Conservation (phyloP, 805 yeast genomes). For the Vanderwaltozyma polyspora region DNA sequence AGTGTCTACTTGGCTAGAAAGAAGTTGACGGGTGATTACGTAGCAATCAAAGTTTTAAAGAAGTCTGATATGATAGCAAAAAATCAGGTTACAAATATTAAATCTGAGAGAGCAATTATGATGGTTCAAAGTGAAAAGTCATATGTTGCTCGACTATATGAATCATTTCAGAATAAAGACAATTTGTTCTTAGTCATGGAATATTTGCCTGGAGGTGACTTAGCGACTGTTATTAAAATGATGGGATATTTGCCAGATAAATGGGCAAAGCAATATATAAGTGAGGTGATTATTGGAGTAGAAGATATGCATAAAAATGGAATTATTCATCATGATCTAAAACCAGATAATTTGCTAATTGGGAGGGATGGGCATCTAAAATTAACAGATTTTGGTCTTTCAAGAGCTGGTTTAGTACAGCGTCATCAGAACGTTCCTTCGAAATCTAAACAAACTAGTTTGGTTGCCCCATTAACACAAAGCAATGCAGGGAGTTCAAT, state of each 20-base stretch:
- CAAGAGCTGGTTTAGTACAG: constrained; percentile 77
- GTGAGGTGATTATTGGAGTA: constrained; percentile 85
- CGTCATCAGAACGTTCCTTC: constrained; percentile 42
- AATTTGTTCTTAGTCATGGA: constrained; percentile 92
- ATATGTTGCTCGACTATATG: constrained; percentile 79
- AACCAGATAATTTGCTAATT: constrained; percentile 86
- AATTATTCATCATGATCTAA: constrained; percentile 87
- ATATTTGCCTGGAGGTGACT: constrained; percentile 90
- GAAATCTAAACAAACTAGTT: constrained; percentile 3
- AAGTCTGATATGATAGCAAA: constrained; percentile 95
- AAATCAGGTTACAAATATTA: constrained; percentile 90
- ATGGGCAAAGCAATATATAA: constrained; percentile 78
- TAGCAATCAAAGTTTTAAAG: constrained; percentile 83
- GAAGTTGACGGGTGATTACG: constrained; percentile 82
- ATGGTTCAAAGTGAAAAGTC: constrained; percentile 93
- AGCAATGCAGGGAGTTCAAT: background rate
- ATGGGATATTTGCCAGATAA: constrained; percentile 75
- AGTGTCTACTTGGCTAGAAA: constrained; percentile 81
- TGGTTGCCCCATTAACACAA: background rate
- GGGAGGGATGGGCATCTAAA: constrained; percentile 83
- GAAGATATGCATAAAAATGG: constrained; percentile 81
- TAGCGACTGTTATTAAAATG: constrained; percentile 73
- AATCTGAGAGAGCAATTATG: constrained; percentile 94
- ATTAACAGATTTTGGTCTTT: constrained; percentile 88
- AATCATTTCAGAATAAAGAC: constrained; percentile 80